Evolutionary conservation across 352 stramenopile species (phyloP), one percentile per base, ranked within the genome.

Genomic region (Phytophthora rubi): DNA sequence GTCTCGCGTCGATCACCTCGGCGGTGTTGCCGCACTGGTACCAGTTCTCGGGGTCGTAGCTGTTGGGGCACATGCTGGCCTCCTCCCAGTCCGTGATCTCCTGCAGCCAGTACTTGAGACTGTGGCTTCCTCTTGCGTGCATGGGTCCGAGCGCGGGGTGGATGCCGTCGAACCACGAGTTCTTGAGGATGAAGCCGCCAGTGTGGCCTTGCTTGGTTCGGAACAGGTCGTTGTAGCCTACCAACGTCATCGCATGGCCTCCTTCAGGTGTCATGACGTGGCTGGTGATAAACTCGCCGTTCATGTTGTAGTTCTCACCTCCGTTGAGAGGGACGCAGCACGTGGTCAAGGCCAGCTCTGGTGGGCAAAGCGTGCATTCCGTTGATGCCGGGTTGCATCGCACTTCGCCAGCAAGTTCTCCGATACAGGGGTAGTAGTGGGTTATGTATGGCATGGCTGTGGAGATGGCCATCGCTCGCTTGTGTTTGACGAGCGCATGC

Each of bases 131-230:
- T 30, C 81, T 79, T 51, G 85, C 81, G 52, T 89, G 84, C 59
- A 52, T 81, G 2, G 84, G 82, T 23, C 84, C 84, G 16, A 92
- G 81, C 23, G 69, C 62, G 0, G 82, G 84, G 63, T 89, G 77
- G 26, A 89, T 83, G 33, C 83, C 80, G 47, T 92, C 82, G 51
- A 76, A 85, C 82, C 85, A 92, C 63, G 85, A 92, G 76, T 92
- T 92, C 74, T 92, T 92, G 39, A 92, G 74, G 55, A 92, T 89
- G 61, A 87, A 90, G 45, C 82, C 83, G 35, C 82, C 85, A 0
- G 80, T 90, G 65, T 76, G 87, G 61, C 85, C 83, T 48, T 90
- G 79, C 37, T 82, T 80, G 18, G 77, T 88, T 28, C 76, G 82
- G 65, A 79, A 91, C 21, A 86, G 59, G 35, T 92, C 84, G 59